phyloP scores from a whole-genome alignment of 75 land plant genomes.

The Cryptomeria japonica region DNA sequence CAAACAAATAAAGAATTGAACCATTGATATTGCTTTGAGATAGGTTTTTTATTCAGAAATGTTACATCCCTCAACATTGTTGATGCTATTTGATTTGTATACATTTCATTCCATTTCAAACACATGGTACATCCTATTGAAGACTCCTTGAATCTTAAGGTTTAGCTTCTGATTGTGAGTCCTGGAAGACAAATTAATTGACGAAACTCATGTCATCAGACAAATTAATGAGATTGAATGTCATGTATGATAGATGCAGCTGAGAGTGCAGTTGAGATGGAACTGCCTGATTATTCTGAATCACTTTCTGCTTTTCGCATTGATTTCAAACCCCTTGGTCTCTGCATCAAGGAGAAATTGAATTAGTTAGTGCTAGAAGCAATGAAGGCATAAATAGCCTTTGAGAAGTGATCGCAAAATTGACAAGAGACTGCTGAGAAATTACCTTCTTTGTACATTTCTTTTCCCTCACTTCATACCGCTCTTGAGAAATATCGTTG shows the following conservation, averaged over 20 bases:
- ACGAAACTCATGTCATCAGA: background rate
- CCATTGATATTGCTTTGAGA: background rate
- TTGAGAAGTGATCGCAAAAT: background rate
- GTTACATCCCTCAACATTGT: background rate
- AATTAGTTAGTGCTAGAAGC: background rate
- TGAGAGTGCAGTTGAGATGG: background rate
- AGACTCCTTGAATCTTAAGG: background rate
- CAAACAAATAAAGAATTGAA: conserved; percentile 3
- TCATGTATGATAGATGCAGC: background rate
- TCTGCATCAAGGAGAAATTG: background rate
- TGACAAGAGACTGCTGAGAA: background rate
- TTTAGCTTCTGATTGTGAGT: background rate
- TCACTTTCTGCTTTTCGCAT: conserved; percentile 9
- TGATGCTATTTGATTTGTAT: background rate
- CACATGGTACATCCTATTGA: background rate
- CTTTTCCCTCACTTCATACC: conserved; percentile 82
- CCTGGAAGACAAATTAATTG: background rate
- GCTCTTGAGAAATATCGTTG: conserved; percentile 60
- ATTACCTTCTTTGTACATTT: conserved; percentile 73
- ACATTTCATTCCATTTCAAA: background rate
- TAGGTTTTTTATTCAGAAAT: background rate
- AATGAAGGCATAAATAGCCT: background rate
- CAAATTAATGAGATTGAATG: background rate
- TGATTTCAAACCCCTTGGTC: conserved; percentile 13
- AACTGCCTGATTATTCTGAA: conserved; percentile 4